Conservation (phyloP, 2,329 filamentous ascomycete species). For the Zymoseptoria ardabiliae region DNA sequence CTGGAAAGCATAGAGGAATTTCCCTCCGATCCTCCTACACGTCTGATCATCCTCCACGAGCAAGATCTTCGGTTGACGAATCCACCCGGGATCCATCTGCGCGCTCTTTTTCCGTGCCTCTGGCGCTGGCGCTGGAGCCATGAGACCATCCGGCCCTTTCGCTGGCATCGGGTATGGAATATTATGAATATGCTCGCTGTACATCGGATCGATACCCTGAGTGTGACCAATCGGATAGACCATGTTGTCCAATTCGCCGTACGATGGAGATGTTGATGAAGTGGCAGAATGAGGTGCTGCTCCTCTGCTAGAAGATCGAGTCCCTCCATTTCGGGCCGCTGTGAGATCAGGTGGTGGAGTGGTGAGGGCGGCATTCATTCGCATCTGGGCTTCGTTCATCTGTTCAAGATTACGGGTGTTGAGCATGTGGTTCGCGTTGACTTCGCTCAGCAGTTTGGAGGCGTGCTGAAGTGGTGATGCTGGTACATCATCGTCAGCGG, state of each 20-base stretch:
- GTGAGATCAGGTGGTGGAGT: conserved; percentile 49
- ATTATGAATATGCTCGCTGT: conserved; percentile 87
- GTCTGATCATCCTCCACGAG: conserved; percentile 78
- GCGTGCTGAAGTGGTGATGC: conserved; percentile 63
- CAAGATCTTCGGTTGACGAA: conserved; percentile 67
- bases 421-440: conserved; percentile 57
- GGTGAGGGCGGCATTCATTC: conserved; percentile 48
- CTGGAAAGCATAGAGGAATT: conserved; percentile 58
- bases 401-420: conserved; percentile 59
- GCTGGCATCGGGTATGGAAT: conserved; percentile 77
- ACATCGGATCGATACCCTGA: conserved; percentile 90
- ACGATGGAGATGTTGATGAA: conserved; percentile 47
- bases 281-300: conserved; percentile 38
- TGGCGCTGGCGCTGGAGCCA: conserved; percentile 33
- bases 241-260: conserved; percentile 58
- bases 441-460: conserved; percentile 57
- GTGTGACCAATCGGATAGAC: conserved; percentile 89
- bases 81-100: conserved; percentile 57
- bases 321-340: conserved; percentile 25
- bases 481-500: conserved; percentile 52
- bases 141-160: conserved; percentile 47
- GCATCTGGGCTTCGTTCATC: conserved; percentile 52
- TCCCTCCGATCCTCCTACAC: conserved; percentile 58
- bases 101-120: conserved; percentile 55
- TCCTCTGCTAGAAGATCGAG: conserved; percentile 39